A percentile compares a stretch with the other conserved stretches of the same genome.
Conservation (phyloP, 306 rosid genomes). For the Lathyrus oleraceus region DNA sequence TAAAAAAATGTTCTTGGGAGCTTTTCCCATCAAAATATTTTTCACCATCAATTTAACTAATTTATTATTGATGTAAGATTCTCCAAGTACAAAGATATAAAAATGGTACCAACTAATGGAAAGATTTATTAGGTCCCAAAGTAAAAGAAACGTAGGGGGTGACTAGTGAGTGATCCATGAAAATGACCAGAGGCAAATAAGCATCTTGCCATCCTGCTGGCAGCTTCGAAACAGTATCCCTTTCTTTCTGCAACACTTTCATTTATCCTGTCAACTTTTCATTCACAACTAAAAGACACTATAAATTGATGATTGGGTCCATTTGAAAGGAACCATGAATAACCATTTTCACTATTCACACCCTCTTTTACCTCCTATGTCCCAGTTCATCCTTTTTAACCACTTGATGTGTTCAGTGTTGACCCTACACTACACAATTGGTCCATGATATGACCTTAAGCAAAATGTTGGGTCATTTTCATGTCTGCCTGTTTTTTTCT, state of each 20-base stretch:
- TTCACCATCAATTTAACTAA: neutral
- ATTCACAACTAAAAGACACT: constrained; percentile 25
- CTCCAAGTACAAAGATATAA: constrained; percentile 1
- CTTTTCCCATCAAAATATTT: neutral
- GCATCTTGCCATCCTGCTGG: constrained; percentile 40
- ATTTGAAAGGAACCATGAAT: constrained; percentile 19
- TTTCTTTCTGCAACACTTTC: constrained; percentile 38
- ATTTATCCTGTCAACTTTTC: constrained; percentile 19
- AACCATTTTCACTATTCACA: constrained; percentile 18
- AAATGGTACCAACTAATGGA: neutral
- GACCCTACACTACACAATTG: constrained; percentile 35
- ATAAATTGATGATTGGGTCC: constrained; percentile 41
- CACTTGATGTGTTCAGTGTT: constrained; percentile 14
- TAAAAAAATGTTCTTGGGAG: neutral
- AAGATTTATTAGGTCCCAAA: constrained; percentile 13
- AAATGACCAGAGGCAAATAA: constrained; percentile 35
- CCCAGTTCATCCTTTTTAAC: constrained; percentile 25
- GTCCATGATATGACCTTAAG: constrained; percentile 28
- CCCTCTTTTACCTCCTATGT: constrained; percentile 5
- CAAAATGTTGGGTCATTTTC: constrained; percentile 53
- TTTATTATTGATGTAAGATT: constrained; percentile 11
- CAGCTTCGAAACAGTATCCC: constrained; percentile 46
- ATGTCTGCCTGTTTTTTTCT: constrained; percentile 24
- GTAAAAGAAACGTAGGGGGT: neutral
- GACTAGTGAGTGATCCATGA: constrained; percentile 35